phyloP scores from a whole-genome alignment of 768 basidiomycete species.

The Panellus pusillus region DNA sequence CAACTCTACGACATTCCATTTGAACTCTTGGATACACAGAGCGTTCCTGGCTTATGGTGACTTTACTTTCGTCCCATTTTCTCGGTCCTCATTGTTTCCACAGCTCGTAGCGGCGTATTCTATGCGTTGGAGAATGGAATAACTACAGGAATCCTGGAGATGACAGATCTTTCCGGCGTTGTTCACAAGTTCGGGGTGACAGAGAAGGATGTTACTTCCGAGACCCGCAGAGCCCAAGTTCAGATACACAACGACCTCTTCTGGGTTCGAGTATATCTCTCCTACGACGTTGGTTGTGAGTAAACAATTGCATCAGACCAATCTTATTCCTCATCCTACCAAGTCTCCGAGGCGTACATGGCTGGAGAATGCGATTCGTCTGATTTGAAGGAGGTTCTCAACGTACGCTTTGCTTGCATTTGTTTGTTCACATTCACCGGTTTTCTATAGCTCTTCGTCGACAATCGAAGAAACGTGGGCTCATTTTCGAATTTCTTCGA shows the following conservation, averaged over 20 bases:
- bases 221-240: background rate
- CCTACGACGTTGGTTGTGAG: conserved; percentile 39
- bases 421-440: too few species aligned
- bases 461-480: conserved; percentile 23
- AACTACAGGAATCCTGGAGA: background rate
- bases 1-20: background rate
- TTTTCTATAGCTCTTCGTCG: conserved; percentile 32
- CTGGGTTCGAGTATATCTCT: conserved; percentile 17
- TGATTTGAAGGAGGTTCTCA: conserved; percentile 34
- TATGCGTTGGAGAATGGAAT: background rate
- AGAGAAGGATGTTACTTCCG: background rate
- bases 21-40: background rate
- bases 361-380: conserved; percentile 37
- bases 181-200: background rate
- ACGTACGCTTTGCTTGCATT: conserved; percentile 26
- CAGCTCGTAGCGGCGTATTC: background rate
- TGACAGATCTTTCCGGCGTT: background rate
- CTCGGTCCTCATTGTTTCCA: background rate
- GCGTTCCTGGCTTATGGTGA: background rate
- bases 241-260: conserved; percentile 6
- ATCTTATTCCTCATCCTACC: background rate
- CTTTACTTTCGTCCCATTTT: background rate
- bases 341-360: conserved; percentile 42
- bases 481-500: conserved; percentile 30
- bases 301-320: background rate